Evolutionary conservation across 2,329 filamentous ascomycete species (phyloP).

Genomic region (Venturia pyrina): DNA sequence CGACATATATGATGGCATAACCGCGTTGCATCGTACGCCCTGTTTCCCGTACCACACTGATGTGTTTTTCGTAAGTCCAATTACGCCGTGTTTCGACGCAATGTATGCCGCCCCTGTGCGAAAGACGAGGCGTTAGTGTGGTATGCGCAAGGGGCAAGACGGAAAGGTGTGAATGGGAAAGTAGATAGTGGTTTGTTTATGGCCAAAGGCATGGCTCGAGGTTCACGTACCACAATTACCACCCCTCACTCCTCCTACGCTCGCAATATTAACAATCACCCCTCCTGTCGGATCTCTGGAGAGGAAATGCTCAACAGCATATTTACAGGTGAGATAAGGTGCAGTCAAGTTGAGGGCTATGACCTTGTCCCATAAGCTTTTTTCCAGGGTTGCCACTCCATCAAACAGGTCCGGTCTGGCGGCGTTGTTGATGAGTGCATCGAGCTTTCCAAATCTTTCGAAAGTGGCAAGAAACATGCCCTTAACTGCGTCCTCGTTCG

Average conservation of each 20-base stretch:
- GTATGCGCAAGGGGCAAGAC: not conserved
- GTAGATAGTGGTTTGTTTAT: too few relatives aligned
- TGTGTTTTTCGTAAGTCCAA: conserved; percentile 12
- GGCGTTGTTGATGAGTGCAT: conserved; percentile 51
- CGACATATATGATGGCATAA: not conserved
- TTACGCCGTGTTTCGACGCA: conserved; percentile 9
- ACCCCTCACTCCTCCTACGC: conserved; percentile 36
- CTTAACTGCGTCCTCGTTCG: conserved; percentile 1
- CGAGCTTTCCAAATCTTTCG: conserved; percentile 36
- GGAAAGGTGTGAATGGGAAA: too few relatives aligned
- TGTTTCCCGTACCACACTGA: conserved; percentile 6
- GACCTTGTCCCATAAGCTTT: conserved; percentile 42
- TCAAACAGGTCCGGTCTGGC: conserved; percentile 49
- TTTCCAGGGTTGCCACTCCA: conserved; percentile 38
- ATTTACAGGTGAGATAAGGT: conserved; percentile 42
- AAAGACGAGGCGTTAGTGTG: not conserved
- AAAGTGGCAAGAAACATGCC: conserved; percentile 7
- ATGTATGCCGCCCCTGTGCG: conserved; percentile 8
- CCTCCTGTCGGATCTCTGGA: conserved; percentile 32
- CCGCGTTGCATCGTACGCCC: conserved; percentile 2
- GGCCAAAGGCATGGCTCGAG: too few relatives aligned
- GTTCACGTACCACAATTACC: conserved; percentile 26
- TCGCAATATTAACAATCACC: conserved; percentile 44
- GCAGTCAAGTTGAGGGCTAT: conserved; percentile 49
- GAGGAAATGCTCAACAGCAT: conserved; percentile 40